Evolutionary conservation across 305 asterid species (phyloP).

Genomic region (Fraxinus floribunda): DNA sequence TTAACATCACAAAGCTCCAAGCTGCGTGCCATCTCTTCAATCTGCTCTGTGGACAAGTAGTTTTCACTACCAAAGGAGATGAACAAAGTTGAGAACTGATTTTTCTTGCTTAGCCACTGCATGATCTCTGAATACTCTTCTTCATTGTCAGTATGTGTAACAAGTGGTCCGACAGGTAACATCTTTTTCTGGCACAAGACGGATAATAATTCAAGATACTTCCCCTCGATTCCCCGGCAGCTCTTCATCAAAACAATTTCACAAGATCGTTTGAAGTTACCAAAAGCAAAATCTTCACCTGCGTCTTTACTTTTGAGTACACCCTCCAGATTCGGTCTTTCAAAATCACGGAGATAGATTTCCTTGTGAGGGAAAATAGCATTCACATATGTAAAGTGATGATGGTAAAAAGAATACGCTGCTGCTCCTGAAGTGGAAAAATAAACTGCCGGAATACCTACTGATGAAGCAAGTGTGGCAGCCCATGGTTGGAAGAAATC

Average conservation of each 20-base stretch:
- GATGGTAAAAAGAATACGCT: neutral
- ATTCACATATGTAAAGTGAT: neutral
- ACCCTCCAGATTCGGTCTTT: neutral
- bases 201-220: constrained; percentile 35
- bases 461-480: constrained; percentile 18
- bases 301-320: constrained; percentile 1
- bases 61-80: constrained; percentile 41
- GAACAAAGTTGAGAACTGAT: constrained; percentile 22
- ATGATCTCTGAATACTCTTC: constrained; percentile 19
- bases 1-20: constrained; percentile 24
- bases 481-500: constrained; percentile 32
- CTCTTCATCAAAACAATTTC: constrained; percentile 34
- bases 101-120: constrained; percentile 29
- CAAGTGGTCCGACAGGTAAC: constrained; percentile 23
- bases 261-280: constrained; percentile 20
- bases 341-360: neutral
- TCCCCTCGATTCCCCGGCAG: constrained; percentile 27
- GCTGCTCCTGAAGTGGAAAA: constrained; percentile 17
- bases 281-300: constrained; percentile 17
- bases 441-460: constrained; percentile 23
- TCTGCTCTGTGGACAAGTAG: constrained; percentile 24
- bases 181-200: constrained; percentile 11
- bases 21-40: constrained; percentile 28
- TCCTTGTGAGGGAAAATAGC: constrained; percentile 13
- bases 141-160: neutral